Base-by-base conservation (phyloP, 2,329 filamentous ascomycete genomes). In the Rhynchosporium secalis region DNA sequence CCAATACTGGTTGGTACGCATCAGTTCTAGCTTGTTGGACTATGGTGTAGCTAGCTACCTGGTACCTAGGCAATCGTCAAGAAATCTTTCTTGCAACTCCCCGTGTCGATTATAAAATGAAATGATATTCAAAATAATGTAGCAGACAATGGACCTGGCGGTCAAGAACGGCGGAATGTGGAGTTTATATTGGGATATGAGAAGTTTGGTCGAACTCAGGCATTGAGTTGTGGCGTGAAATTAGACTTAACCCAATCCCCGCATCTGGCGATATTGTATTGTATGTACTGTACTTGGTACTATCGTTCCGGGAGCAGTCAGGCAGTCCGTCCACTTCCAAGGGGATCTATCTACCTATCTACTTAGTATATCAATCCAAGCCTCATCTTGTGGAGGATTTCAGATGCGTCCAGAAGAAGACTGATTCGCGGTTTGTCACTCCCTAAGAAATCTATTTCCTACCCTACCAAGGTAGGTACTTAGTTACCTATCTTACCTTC, bases 361-460 rank as follows among this genome's bases (percentile, higher is more conserved):
- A 20, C 20, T 20, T 20, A 20, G 20, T 20, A 45, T 54, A 38
- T 41, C 33, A 54, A 40, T 40, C 36, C 49, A 40, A 54, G 38
- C 49, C 49, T n/a, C n/a, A 52, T 38, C 29, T 15, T 52, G 29
- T 52, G n/a, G 8, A 15, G 40, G 40, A 54, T 31, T 20, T 54
- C 49, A 54, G 38, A 26, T 40, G 51, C 28, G 26, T 33, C 9
- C 33, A 54, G 36, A 10, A 40, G 51, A 33, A 41, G 33, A 41
- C 28, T 54, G 51, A 54, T 54, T 33, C 33, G 51, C 51, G 38
- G 51, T 54, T 54, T 38, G 40, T 54, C 36, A 54, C 51, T 29
- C 40, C 51, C 13, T 54, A 13, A 54, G 9, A 28, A 54, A 54
- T 54, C 36, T 40, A 40, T 29, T 54, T 20, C 13, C 36, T 12